Percentiles rank a stretch among this genome's conserved stretches.
phyloP scores from a whole-genome alignment of 352 stramenopile genomes.

The Aphanomyces euteiches region DNA sequence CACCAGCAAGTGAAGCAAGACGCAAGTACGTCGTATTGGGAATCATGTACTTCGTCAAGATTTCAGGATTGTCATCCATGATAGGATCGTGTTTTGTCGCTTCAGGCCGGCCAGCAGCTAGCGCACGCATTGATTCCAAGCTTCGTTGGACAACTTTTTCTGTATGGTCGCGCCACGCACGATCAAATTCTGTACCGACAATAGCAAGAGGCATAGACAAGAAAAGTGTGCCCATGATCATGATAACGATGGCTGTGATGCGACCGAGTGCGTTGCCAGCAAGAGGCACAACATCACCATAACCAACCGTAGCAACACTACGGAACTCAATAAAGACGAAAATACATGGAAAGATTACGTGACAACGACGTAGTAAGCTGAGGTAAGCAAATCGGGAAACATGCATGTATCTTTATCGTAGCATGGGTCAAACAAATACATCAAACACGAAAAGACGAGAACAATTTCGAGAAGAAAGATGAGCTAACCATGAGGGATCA shows the following conservation, averaged over 20 bases:
- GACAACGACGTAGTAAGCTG: constrained; percentile 71
- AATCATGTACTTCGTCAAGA: constrained; percentile 74
- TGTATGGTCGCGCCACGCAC: constrained; percentile 70
- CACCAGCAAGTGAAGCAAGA: constrained; percentile 55
- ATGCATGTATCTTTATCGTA: constrained; percentile 54
- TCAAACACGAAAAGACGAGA: constrained; percentile 71
- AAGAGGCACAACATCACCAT: constrained; percentile 70
- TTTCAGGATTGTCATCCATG: constrained; percentile 62
- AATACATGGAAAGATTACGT: constrained; percentile 32
- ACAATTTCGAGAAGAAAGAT: constrained; percentile 83
- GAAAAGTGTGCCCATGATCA: constrained; percentile 80
- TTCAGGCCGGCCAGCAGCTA: constrained; percentile 4
- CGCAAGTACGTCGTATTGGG: constrained; percentile 64
- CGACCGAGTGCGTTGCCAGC: constrained; percentile 65
- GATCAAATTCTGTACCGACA: constrained; percentile 80
- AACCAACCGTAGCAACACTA: constrained; percentile 63
- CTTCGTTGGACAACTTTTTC: constrained; percentile 53
- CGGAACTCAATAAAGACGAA: background rate
- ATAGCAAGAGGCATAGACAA: constrained; percentile 83
- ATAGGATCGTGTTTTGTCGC: constrained; percentile 32
- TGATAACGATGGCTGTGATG: constrained; percentile 71
- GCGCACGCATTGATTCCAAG: constrained; percentile 25
- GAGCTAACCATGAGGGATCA: constrained; percentile 31
- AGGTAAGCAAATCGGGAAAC: constrained; percentile 71
- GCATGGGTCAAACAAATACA: constrained; percentile 78